Base-by-base conservation (phyloP, 2,329 filamentous ascomycete genomes). In the Metarhizium anisopliae region DNA sequence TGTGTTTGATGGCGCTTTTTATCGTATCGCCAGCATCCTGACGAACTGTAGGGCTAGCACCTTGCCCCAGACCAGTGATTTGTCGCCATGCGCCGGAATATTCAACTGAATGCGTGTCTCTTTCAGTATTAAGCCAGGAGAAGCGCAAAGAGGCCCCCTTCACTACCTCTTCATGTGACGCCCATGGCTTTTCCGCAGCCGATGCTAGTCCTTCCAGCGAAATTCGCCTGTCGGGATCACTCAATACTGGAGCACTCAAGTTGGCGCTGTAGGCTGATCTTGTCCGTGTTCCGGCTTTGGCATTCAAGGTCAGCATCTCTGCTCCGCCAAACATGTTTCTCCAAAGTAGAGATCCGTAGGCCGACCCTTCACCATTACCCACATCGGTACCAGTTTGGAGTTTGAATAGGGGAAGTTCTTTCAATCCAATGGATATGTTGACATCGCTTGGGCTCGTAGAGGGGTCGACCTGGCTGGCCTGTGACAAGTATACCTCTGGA, bases 301-400 rank as follows among this genome's bases (percentile, higher is more conserved):
- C 92, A 65, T 96, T 93, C 58, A 95, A 76, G 53, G 89, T 90
- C 59, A 99, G 74, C 56, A 87, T 88, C 75, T 99, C 94, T 29
- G 92, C 94, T 43, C 94, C 94, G 53, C 94, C 94, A 68, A 99
- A 90, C 58, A 99, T 81, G 72, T 99, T 99, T 62, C 94, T 86
- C 77, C 91, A 86, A 53, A 93, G 79, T 49, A 91, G 80, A 62
- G 94, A 93, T 61, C 89, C 86, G 67, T 95, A 97, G 4, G 92
- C 93, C 7, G 92, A 95, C 40, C 93, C 94, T 72, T 99, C 94
- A 25, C 90, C 85, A 67, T 95, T 95, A 59, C 94, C 94, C 50
- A 96, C 80, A 68, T 97, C 93, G 8, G 94, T 97, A 58, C 94
- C 94, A 0, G 92, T 96, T 75, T 95, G 95, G 65, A 97, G 81